Evolutionary conservation across 345 rosid genomes (phyloP), one percentile per base, ranked within the genome.

Genomic region (Populus deltoides): DNA sequence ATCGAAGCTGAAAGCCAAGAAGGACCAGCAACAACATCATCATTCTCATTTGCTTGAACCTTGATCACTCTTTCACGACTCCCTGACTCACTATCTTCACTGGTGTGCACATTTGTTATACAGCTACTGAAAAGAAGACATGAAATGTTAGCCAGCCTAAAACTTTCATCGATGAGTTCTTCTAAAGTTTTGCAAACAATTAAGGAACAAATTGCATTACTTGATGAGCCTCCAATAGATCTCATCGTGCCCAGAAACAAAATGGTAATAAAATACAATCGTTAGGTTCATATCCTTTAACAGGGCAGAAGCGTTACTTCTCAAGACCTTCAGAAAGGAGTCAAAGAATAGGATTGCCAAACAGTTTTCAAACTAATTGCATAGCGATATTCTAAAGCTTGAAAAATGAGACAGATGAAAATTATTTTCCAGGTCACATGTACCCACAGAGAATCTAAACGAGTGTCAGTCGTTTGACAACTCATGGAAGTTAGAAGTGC

Each of bases 81-180:
- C 49, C 75, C 88, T 51, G 80, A 85, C 62, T 82, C 86, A 63
- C 75, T 77, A 71, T 80, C 90, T 73, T 83, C 89, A 55, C 74
- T 72, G 70, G 86, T 74, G 66, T 73, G 83, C 53, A 71, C 83
- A 80, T 80, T 77, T 36, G 93, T 89, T 69, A 89, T 47, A 81
- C 90, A 89, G 79, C 97, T 90, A 84, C 84, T 81, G 2, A 72
- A 82, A 47, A 79, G 47, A 80, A 81, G 29, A 45, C 45, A 8
- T 17, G 38, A 66, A 13, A 49, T 24, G 47, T 76, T 70, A 79
- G 63, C 24, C 69, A 66, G 31, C 53, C 41, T 3, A 22, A 77
- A 22, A 47, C 13, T 43, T 59, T 38, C 41, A 3, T 4, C n/a
- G 22, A 70, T 36, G 57, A 78, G 55, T 41, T 47, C 3, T 25